Conservation (phyloP, 2,329 filamentous ascomycete species). For the Trematosphaeria pertusa region DNA sequence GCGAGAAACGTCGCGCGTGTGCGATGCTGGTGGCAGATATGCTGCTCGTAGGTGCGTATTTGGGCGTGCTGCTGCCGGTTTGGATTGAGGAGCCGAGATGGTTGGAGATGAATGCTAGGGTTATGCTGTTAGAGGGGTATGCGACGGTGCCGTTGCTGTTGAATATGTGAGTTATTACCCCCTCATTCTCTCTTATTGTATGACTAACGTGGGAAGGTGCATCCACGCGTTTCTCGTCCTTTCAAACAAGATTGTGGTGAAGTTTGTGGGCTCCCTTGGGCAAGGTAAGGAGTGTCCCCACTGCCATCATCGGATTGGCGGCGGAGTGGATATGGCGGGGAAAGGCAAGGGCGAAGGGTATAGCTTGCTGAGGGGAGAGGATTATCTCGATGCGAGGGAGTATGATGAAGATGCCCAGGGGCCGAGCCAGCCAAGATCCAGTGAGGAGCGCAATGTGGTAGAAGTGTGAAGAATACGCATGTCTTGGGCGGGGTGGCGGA, state of each 20-base stretch:
- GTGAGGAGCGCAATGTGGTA: background rate
- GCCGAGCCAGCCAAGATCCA: no score
- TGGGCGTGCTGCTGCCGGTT: slow-evolving; percentile 19
- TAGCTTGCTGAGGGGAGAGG: slow-evolving; percentile 25
- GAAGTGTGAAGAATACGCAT: background rate
- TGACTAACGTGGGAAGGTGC: slow-evolving; percentile 10
- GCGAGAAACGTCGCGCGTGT: slow-evolving; percentile 7
- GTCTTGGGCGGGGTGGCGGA: no score
- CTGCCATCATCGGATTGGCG: slow-evolving; percentile 19
- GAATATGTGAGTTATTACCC: slow-evolving; percentile 20
- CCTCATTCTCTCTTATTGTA: background rate
- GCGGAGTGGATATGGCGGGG: background rate
- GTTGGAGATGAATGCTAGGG: slow-evolving; percentile 2
- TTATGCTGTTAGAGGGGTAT: slow-evolving; percentile 23
- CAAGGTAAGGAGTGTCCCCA: slow-evolving; percentile 23
- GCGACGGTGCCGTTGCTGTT: slow-evolving; percentile 26
- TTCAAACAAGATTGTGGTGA: slow-evolving; percentile 8
- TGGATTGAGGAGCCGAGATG: slow-evolving; percentile 17
- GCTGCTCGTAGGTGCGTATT: slow-evolving; percentile 2
- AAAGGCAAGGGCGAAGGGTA: slow-evolving; percentile 17
- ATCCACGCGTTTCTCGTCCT: slow-evolving; percentile 19
- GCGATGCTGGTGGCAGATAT: slow-evolving; percentile 12
- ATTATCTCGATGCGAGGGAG: slow-evolving; percentile 16
- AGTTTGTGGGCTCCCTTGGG: background rate
- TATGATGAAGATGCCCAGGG: slow-evolving; percentile 18